Percentiles rank a stretch among this genome's conserved stretches.
Evolutionary conservation across 2,329 filamentous ascomycete genomes (phyloP).

Genomic region (Sphaceloma murrayae): DNA sequence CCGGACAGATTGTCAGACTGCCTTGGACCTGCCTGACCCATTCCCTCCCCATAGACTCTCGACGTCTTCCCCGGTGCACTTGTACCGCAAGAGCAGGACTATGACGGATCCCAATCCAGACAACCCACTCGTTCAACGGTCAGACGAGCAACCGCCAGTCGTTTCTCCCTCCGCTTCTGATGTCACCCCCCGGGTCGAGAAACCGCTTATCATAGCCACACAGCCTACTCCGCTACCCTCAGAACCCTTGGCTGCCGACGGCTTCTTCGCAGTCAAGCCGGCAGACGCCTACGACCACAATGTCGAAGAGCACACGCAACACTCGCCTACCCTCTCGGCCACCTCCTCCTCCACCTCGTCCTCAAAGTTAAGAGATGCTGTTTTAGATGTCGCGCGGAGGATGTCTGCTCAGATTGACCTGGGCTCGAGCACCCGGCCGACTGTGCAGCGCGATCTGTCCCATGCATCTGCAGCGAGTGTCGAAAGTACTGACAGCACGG

Average conservation of each 20-base stretch:
- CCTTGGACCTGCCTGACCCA: not conserved
- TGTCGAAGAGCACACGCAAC: not conserved
- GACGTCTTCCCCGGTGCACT: too few species aligned
- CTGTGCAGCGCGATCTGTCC: conserved; percentile 34
- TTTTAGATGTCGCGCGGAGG: conserved; percentile 11
- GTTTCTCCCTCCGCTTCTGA: conserved; percentile 12
- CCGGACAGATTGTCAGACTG: conserved; percentile 2
- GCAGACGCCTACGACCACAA: not conserved
- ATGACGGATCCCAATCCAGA: conserved; percentile 15
- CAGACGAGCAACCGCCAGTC: conserved; percentile 5
- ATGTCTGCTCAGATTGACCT: conserved; percentile 16
- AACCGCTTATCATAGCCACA: conserved; percentile 15
- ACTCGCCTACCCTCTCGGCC: conserved; percentile 10
- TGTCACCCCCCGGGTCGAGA: conserved; percentile 13
- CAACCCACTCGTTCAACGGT: conserved; percentile 10
- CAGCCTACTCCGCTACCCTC: conserved; percentile 9
- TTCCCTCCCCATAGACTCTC: too few species aligned
- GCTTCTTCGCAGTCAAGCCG: conserved; percentile 22
- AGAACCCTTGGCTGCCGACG: conserved; percentile 16
- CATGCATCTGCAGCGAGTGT: conserved; percentile 35
- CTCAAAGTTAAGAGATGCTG: conserved; percentile 12
- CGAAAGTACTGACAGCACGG: conserved; percentile 32
- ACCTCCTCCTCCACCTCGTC: conserved; percentile 12
- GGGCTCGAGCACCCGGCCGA: conserved; percentile 26
- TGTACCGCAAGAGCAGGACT: conserved; percentile 16